Evolutionary conservation across 148 eudicot genomes (phyloP), one percentile per base, ranked within the genome.

Genomic region (Cornus controversa): DNA sequence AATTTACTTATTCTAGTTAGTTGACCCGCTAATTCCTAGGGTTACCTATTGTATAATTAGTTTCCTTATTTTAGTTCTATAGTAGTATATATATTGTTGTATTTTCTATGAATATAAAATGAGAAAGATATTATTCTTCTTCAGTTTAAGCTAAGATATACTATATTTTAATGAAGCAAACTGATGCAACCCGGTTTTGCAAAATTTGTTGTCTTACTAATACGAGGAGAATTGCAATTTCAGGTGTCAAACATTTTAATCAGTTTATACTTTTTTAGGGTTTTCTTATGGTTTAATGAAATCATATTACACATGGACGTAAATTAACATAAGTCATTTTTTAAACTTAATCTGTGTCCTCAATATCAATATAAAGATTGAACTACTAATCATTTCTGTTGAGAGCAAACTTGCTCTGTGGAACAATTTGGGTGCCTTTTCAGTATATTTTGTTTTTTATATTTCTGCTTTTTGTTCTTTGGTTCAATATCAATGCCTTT

Each of bases 401-500:
- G 64, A 60, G 64, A n/a, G 25, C 25, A 18, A 14, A 60, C 24
- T 60, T 60, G 25, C 60, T 54, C 57, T 54, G 24, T 15, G 20
- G 24, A n/a, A 74, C 13, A 9, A 34, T 31, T 63, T 37, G 40
- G 23, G 27, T 36, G 57, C 34, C 50, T 74, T 45, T 64, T 37
- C 11, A 10, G 25, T 25, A 4, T 74, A 42, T 10, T 16, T 36
- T 31, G 37, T 25, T 18, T 18, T 20, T 47, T 2, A 2, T 27
- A 66, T 45, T 34, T 13, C 63, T 4, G 22, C 36, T 73, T 16
- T 20, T 27, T 10, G 0, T 77, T 60, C 28, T 37, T 53, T 57
- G 45, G n/a, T 6, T 70, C 29, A 34, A 25, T 64, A 31, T 58
- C 50, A 64, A 75, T 70, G 74, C 74, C 70, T 80, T 47, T 53